These are phyloP conservation scores for Cercophora newfieldiana DNA, from an alignment of 495 filamentous ascomycete species.

Conservation along the genomic window DNA sequence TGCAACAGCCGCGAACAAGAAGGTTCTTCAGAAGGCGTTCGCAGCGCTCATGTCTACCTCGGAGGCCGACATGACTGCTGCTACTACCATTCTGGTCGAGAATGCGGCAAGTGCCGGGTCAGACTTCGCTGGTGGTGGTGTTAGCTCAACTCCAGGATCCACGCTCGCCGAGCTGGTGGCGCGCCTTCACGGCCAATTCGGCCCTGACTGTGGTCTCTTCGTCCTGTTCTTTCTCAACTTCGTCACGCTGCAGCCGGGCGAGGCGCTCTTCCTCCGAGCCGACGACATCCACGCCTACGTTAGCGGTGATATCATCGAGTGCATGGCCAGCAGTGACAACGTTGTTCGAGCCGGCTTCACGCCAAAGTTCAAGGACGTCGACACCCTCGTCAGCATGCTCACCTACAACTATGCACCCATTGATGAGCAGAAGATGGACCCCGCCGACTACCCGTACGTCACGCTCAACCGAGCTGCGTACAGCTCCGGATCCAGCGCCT, in stretches of 20 bases:
- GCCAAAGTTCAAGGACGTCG: conserved; percentile 96
- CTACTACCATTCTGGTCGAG: conserved; percentile 65
- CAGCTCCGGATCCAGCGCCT: conserved; percentile 63
- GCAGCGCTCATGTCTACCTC: conserved; percentile 75
- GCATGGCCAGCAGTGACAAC: conserved; percentile 97
- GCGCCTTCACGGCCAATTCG: conserved; percentile 64
- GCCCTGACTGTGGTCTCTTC: conserved; percentile 47
- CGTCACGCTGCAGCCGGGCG: conserved; percentile 68
- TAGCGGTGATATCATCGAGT: conserved; percentile 95
- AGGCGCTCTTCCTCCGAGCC: conserved; percentile 93
- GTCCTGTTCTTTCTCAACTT: conserved; percentile 50
- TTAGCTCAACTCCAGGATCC: conserved; percentile 57
- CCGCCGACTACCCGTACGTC: conserved; percentile 78
- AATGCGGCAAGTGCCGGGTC: conserved; percentile 64
- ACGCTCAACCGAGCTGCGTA: conserved; percentile 78
- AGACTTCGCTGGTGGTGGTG: conserved; percentile 64
- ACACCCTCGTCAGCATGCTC: conserved; percentile 86
- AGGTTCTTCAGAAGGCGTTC: conserved; percentile 72
- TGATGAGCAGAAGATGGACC: conserved; percentile 87
- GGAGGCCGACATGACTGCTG: conserved; percentile 61
- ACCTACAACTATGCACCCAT: conserved; percentile 95
- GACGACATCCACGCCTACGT: conserved; percentile 98
- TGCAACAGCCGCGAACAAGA: conserved; percentile 67
- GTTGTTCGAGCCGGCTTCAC: conserved; percentile 97
- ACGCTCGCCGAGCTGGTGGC: conserved; percentile 74